Conservation (phyloP, 345 rosid species). For the Clarkia xantiana region DNA sequence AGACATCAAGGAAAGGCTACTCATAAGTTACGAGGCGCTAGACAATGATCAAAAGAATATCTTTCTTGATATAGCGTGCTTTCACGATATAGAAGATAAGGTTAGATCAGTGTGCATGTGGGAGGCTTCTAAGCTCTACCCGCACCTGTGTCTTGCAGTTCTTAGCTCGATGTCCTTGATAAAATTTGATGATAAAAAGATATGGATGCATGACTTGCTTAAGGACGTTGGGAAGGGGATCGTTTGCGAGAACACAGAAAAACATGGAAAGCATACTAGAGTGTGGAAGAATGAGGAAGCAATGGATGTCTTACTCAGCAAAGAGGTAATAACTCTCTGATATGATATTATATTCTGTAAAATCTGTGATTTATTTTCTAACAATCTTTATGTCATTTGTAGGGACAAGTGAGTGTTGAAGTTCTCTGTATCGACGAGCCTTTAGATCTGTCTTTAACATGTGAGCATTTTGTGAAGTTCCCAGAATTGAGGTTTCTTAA, state of each 20-base stretch:
- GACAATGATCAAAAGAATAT: background rate
- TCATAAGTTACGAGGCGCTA: conserved; percentile 5
- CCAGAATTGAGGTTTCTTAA: conserved; percentile 5
- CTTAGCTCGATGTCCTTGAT: background rate
- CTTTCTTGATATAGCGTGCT: conserved; percentile 10
- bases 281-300: background rate
- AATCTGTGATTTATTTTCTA: background rate
- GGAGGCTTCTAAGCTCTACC: background rate
- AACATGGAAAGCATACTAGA: background rate
- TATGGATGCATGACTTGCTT: conserved; percentile 4
- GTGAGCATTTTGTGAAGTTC: background rate
- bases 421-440: background rate
- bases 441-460: background rate
- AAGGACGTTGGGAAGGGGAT: background rate
- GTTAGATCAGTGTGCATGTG: conserved; percentile 5
- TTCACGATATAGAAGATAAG: background rate
- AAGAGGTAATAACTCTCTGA: background rate
- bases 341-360: too few species aligned
- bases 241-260: background rate
- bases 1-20: conserved; percentile 2
- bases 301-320: background rate
- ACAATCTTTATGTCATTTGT: background rate
- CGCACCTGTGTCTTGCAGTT: background rate
- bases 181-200: background rate
- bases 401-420: conserved; percentile 1